Evolutionary conservation across 257 asterid genomes (phyloP).

Genomic region (Datura wrightii): DNA sequence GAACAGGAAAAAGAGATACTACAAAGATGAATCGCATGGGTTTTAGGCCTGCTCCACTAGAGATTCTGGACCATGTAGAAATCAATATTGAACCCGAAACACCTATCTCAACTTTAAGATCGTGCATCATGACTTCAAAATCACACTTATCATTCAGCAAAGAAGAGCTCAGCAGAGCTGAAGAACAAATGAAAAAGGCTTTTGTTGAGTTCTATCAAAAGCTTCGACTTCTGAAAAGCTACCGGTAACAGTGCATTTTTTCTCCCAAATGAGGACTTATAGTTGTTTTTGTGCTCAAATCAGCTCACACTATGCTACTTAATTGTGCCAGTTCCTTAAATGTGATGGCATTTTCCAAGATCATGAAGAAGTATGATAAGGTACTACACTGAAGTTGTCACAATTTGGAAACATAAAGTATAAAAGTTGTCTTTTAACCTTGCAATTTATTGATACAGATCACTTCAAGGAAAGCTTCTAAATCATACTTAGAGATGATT

Average conservation of each 20-base stretch:
- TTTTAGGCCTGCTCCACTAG: slow-evolving; percentile 53
- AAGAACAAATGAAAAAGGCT: slow-evolving; percentile 62
- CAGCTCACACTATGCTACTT: slow-evolving; percentile 32
- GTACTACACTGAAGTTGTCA: slow-evolving; percentile 37
- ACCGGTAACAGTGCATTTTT: slow-evolving; percentile 45
- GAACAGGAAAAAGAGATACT: not conserved
- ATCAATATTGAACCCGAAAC: slow-evolving; percentile 70
- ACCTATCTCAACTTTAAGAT: slow-evolving; percentile 69
- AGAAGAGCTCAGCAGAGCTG: slow-evolving; percentile 63
- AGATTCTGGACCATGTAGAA: slow-evolving; percentile 65
- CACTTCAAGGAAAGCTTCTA: slow-evolving; percentile 78
- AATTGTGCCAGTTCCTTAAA: slow-evolving; percentile 70
- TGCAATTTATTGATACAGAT: slow-evolving; percentile 47
- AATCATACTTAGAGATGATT: slow-evolving; percentile 70
- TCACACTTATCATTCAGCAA: slow-evolving; percentile 62
- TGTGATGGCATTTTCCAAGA: slow-evolving; percentile 78
- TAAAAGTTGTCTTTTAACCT: not conserved
- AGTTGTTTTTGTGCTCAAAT: not conserved
- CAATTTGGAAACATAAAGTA: not conserved
- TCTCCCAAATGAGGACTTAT: not conserved
- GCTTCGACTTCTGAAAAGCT: slow-evolving; percentile 72
- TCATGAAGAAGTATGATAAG: slow-evolving; percentile 92
- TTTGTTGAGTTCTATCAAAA: slow-evolving; percentile 66
- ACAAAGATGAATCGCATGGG: slow-evolving; percentile 22
- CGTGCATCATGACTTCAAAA: slow-evolving; percentile 45